A percentile compares a stretch with the other conserved stretches of the same genome.
Evolutionary conservation across 1,284 basidiomycete genomes (phyloP).

Genomic region (Lentinula novae-zelandiae): DNA sequence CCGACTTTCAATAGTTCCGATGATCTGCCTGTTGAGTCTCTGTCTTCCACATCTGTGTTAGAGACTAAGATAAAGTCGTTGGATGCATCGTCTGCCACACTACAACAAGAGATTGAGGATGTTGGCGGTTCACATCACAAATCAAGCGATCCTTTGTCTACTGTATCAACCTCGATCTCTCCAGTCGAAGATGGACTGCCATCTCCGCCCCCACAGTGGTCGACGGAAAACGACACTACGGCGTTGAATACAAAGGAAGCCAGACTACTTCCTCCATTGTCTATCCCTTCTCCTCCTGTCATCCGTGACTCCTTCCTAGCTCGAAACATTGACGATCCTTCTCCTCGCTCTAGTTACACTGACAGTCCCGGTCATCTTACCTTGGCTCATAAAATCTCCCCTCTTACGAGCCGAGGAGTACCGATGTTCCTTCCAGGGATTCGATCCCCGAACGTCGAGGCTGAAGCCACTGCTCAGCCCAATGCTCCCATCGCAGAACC

Average conservation of each 20-base stretch:
- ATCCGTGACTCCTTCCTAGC: conserved; percentile 1
- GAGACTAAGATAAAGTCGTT: neutral
- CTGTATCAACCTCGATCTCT: neutral
- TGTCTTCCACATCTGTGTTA: neutral
- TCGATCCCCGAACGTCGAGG: neutral
- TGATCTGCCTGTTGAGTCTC: neutral
- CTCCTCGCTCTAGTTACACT: neutral
- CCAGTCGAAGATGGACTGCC: neutral
- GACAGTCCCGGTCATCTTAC: conserved; percentile 28
- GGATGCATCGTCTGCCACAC: neutral
- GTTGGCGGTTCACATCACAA: neutral
- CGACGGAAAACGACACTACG: neutral
- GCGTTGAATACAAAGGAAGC: neutral
- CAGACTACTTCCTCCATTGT: neutral
- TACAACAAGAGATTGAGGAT: neutral
- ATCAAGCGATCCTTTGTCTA: no score
- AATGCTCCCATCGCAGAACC: conserved; percentile 10
- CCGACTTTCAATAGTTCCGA: neutral
- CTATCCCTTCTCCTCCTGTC: neutral
- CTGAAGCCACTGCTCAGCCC: neutral
- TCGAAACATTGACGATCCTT: neutral
- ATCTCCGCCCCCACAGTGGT: neutral
- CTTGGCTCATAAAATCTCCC: conserved; percentile 32
- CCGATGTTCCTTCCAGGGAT: conserved; percentile 26
- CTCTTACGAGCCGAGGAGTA: conserved; percentile 30